Conservation (phyloP, 2,329 filamentous ascomycete genomes). For the Beauveria varroae region DNA sequence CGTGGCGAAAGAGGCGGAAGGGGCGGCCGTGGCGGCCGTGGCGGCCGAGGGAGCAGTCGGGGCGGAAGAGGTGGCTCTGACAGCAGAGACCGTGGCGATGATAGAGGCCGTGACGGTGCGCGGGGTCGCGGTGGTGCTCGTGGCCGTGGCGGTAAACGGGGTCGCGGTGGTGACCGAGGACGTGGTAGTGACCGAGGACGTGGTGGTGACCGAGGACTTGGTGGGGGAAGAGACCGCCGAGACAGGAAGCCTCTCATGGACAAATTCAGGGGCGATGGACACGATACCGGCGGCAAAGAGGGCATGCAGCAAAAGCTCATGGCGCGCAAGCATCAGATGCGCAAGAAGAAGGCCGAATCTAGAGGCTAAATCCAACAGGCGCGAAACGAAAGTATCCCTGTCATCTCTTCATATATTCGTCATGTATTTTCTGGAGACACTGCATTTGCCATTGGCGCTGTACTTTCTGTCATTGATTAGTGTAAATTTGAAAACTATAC, state of each 20-base stretch:
- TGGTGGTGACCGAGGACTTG: background rate
- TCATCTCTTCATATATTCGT: background rate
- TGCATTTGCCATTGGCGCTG: conserved; percentile 9
- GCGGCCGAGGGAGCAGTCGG: background rate
- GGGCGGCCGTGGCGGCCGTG: background rate
- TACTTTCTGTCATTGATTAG: background rate
- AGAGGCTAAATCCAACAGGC: conserved; percentile 20
- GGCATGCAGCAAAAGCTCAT: conserved; percentile 67
- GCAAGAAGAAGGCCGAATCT: conserved; percentile 54
- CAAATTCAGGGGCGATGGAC: conserved; percentile 21
- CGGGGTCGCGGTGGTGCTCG: conserved; percentile 9
- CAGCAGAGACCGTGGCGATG: conserved; percentile 3
- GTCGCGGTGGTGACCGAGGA: conserved; percentile 13
- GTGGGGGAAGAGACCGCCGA: background rate
- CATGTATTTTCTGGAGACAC: conserved; percentile 4
- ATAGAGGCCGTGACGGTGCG: conserved; percentile 9
- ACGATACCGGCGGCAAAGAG: conserved; percentile 41
- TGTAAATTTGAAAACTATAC: background rate
- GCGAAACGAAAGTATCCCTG: background rate
- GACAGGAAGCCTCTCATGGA: conserved; percentile 11
- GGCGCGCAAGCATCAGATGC: conserved; percentile 72
- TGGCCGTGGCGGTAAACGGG: conserved; percentile 8
- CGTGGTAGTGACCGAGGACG: conserved; percentile 6
- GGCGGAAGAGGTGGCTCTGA: background rate
- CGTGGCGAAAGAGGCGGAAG: background rate